These are phyloP conservation scores for Leptosphaerulina australis DNA, from an alignment of 2,329 filamentous ascomycete genomes.

Conservation along the genomic window DNA sequence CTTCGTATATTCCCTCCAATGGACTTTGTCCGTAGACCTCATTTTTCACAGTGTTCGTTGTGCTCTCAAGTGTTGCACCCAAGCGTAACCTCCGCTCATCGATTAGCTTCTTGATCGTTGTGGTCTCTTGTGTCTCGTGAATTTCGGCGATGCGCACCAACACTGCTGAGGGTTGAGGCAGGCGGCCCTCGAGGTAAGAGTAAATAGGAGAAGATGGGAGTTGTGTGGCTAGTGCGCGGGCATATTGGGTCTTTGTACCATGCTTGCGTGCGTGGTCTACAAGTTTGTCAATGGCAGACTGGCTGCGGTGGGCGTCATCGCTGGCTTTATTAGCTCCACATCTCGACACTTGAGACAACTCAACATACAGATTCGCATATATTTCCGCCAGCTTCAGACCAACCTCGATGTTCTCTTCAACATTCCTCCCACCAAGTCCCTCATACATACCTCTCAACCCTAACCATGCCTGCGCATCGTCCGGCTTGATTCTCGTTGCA, in stretches of 20 bases:
- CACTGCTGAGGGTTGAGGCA: slow-evolving; percentile 78
- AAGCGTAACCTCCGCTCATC: slow-evolving; percentile 86
- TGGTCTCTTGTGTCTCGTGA: slow-evolving; percentile 83
- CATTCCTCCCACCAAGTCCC: slow-evolving; percentile 70
- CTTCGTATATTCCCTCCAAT: slow-evolving; percentile 79
- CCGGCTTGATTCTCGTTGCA: slow-evolving; percentile 73
- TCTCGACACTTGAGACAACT: not conserved
- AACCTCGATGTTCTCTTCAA: slow-evolving; percentile 76
- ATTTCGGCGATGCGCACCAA: slow-evolving; percentile 85
- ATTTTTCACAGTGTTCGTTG: slow-evolving; percentile 83
- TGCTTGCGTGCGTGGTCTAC: slow-evolving; percentile 73
- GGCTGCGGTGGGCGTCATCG: slow-evolving; percentile 64
- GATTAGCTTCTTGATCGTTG: slow-evolving; percentile 87
- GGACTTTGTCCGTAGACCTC: slow-evolving; percentile 79
- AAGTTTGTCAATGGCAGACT: slow-evolving; percentile 77
- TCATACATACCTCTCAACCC: slow-evolving; percentile 87
- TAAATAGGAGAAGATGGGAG: slow-evolving; percentile 85
- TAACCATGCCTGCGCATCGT: slow-evolving; percentile 87
- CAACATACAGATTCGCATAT: slow-evolving; percentile 59
- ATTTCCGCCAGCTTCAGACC: slow-evolving; percentile 76
- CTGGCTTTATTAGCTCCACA: slow-evolving; percentile 39
- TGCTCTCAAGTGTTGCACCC: slow-evolving; percentile 80
- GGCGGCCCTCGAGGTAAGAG: slow-evolving; percentile 77
- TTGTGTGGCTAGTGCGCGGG: slow-evolving; percentile 74
- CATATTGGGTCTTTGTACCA: slow-evolving; percentile 75